Evolutionary conservation across 805 yeast genomes (phyloP).

Genomic region (Kuraishia borneana): DNA sequence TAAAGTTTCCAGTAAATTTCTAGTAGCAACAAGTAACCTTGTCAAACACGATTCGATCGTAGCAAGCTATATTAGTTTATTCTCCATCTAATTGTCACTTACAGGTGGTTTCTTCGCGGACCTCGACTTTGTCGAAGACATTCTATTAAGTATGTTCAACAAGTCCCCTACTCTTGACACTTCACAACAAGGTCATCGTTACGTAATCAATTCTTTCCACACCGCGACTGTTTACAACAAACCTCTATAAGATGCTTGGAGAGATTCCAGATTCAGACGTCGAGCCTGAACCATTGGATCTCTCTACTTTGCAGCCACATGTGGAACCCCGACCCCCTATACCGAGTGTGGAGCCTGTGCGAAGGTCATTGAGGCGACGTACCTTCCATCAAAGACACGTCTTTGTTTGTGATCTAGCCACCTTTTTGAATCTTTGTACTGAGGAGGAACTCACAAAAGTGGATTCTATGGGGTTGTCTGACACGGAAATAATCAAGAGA

Average conservation of each 20-base stretch:
- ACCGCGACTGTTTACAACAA: too few relatives aligned
- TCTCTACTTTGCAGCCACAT: slow-evolving; percentile 1
- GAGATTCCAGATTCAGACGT: slow-evolving; percentile 6
- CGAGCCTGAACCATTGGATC: slow-evolving; percentile 2
- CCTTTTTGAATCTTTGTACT: slow-evolving; percentile 16
- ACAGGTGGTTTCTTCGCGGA: slow-evolving; percentile 1
- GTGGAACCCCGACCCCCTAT: not conserved
- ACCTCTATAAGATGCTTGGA: too few relatives aligned
- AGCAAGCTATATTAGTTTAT: slow-evolving; percentile 5
- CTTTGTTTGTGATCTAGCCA: slow-evolving; percentile 21
- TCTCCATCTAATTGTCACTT: not conserved
- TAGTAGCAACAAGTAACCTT: slow-evolving; percentile 74
- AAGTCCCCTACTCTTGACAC: too few relatives aligned
- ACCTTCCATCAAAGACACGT: slow-evolving; percentile 20
- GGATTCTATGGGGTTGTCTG: slow-evolving; percentile 10
- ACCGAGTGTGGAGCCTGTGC: slow-evolving; percentile 10
- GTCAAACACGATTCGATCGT: slow-evolving; percentile 75
- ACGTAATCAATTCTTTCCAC: too few relatives aligned
- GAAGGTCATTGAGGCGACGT: slow-evolving; percentile 4
- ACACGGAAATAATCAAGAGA: slow-evolving; percentile 14
- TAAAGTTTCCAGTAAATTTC: slow-evolving; percentile 73
- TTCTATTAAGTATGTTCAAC: too few relatives aligned
- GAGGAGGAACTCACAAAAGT: slow-evolving; percentile 13
- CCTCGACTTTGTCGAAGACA: too few relatives aligned
- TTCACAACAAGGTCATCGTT: too few relatives aligned